phyloP scores from a whole-genome alignment of 2,329 filamentous ascomycete genomes.

The Cladosporium phlei region DNA sequence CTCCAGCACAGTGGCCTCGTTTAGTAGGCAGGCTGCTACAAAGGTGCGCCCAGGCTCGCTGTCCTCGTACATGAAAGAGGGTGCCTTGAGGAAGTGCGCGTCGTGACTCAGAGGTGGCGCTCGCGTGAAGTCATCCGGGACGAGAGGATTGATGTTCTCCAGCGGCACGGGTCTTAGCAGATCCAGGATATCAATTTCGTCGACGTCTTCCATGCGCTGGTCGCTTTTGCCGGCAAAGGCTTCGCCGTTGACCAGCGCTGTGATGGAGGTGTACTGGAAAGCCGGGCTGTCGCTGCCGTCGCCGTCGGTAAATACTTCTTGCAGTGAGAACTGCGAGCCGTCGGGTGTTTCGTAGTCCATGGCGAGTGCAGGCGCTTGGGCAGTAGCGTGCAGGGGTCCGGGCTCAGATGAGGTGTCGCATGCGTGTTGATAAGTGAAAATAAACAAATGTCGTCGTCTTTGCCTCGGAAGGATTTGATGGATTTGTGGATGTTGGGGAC shows the following conservation, averaged over 20 bases:
- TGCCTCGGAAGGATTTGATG: background rate
- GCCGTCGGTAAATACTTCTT: slow-evolving; percentile 19
- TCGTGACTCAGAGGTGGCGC: slow-evolving; percentile 18
- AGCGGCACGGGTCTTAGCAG: slow-evolving; percentile 23
- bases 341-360: slow-evolving; percentile 30
- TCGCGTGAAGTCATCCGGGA: slow-evolving; percentile 18
- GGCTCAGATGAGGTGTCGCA: slow-evolving; percentile 1
- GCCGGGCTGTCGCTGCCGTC: slow-evolving; percentile 5
- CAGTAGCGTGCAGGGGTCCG: background rate
- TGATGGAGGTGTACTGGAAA: slow-evolving; percentile 23
- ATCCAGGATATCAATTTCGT: slow-evolving; percentile 23
- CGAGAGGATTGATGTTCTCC: slow-evolving; percentile 25
- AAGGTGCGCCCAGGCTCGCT: slow-evolving; percentile 25
- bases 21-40: slow-evolving; percentile 26
- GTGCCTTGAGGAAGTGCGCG: slow-evolving; percentile 30
- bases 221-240: slow-evolving; percentile 23
- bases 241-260: slow-evolving; percentile 26
- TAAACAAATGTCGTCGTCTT: background rate
- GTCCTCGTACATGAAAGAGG: slow-evolving; percentile 28
- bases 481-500: background rate
- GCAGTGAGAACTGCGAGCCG: slow-evolving; percentile 27
- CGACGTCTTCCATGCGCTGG: slow-evolving; percentile 19
- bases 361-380: background rate
- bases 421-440: background rate
- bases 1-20: slow-evolving; percentile 27